These are phyloP conservation scores for Alternaria sp. DNA, from an alignment of 2,329 filamentous ascomycete genomes.

Conservation along the genomic window DNA sequence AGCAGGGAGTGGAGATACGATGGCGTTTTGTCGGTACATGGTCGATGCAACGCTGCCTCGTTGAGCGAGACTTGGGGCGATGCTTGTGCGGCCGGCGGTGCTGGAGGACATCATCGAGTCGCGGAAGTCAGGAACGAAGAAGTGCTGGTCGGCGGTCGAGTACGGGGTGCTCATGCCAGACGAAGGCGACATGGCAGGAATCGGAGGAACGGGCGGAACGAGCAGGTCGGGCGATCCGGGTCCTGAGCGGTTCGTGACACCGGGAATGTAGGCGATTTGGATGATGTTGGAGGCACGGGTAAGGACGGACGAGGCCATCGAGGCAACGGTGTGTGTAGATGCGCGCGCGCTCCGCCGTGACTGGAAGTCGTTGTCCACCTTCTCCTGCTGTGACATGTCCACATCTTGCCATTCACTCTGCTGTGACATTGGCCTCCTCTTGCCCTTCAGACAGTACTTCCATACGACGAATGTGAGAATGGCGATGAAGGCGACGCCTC, in stretches of 20 bases:
- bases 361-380: constrained; percentile 64
- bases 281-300: constrained; percentile 98
- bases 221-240: constrained; percentile 82
- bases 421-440: constrained; percentile 66
- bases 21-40: constrained; percentile 89
- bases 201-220: constrained; percentile 91
- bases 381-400: constrained; percentile 64
- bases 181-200: constrained; percentile 69
- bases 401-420: constrained; percentile 65
- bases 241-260: constrained; percentile 89
- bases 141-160: constrained; percentile 76
- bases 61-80: constrained; percentile 57
- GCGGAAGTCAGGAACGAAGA: constrained; percentile 91
- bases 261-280: constrained; percentile 98
- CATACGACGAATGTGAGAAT: constrained; percentile 81
- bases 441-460: constrained; percentile 85
- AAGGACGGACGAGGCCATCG: constrained; percentile 92
- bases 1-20: constrained; percentile 79
- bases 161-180: constrained; percentile 67
- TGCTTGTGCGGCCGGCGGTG: constrained; percentile 62
- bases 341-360: constrained; percentile 69
- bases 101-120: constrained; percentile 89
- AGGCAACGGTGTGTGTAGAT: constrained; percentile 85
- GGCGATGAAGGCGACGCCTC: constrained; percentile 79
- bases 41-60: constrained; percentile 80